Conservation (phyloP, 192 early-diverging fungal species). For the Spizellomyces punctatus region DNA sequence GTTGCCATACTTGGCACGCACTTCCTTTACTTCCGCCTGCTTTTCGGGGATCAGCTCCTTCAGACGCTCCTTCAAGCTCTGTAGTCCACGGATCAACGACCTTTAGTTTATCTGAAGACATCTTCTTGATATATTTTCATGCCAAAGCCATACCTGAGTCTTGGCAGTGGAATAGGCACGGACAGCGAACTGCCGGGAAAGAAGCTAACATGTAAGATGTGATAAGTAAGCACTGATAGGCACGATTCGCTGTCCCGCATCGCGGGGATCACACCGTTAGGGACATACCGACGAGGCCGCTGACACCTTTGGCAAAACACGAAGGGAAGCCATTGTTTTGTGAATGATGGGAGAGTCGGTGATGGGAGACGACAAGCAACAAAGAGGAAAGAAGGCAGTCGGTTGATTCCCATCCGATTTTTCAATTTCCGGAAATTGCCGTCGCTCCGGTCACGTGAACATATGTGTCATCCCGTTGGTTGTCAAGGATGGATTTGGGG, state of each 20-base stretch:
- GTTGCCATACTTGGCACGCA: slow-evolving; percentile 88
- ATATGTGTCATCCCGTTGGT: too few species aligned
- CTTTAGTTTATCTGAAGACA: background rate
- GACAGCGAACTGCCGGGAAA: slow-evolving; percentile 16
- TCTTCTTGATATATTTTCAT: background rate
- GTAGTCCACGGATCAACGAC: background rate
- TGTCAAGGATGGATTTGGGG: too few species aligned
- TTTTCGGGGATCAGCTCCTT: slow-evolving; percentile 93
- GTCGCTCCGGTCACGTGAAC: too few species aligned
- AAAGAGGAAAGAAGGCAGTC: too few species aligned
- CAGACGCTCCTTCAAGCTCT: slow-evolving; percentile 93
- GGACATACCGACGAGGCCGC: background rate
- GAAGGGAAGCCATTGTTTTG: slow-evolving; percentile 10
- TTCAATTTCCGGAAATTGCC: too few species aligned
- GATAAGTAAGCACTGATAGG: too few species aligned
- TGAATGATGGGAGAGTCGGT: too few species aligned
- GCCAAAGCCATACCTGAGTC: slow-evolving; percentile 19
- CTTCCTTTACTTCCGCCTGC: slow-evolving; percentile 92
- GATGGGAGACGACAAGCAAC: too few species aligned
- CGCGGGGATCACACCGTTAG: too few species aligned
- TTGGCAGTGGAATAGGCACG: slow-evolving; percentile 33
- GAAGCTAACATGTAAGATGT: background rate
- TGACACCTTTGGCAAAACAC: slow-evolving; percentile 4
- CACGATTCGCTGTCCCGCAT: too few species aligned
- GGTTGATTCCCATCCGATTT: too few species aligned